Evolutionary conservation across 352 stramenopile genomes (phyloP).

Genomic region (Phytopythium sindhum): DNA sequence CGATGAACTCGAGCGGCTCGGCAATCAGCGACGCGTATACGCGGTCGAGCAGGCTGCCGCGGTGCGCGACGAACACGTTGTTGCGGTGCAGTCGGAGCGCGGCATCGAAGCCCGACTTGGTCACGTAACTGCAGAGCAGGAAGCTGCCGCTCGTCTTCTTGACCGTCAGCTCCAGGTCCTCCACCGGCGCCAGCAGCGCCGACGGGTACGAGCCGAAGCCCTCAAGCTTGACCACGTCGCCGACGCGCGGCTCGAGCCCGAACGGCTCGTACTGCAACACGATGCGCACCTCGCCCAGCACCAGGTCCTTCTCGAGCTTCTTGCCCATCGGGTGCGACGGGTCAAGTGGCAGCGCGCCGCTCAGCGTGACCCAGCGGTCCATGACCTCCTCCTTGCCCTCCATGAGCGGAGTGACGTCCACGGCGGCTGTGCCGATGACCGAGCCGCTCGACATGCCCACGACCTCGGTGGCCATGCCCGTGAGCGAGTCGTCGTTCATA

Average conservation of each 20-base stretch:
- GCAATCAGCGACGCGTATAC: constrained; percentile 66
- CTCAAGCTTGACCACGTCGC: constrained; percentile 76
- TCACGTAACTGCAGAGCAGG: constrained; percentile 68
- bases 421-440: constrained; percentile 60
- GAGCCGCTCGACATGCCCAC: constrained; percentile 75
- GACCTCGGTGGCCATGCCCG: constrained; percentile 70
- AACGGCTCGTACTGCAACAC: constrained; percentile 79
- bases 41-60: constrained; percentile 63
- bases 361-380: constrained; percentile 75
- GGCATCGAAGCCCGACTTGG: constrained; percentile 60
- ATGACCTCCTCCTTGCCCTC: constrained; percentile 79
- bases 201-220: constrained; percentile 75
- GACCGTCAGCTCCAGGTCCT: constrained; percentile 71
- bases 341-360: constrained; percentile 25
- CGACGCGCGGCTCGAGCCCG: constrained; percentile 68
- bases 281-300: constrained; percentile 68
- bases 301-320: constrained; percentile 46
- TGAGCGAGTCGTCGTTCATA: constrained; percentile 83
- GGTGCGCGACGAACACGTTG: constrained; percentile 74
- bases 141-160: constrained; percentile 83
- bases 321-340: constrained; percentile 18
- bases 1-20: constrained; percentile 70
- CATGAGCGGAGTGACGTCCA: constrained; percentile 69
- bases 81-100: constrained; percentile 69
- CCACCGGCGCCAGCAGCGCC: constrained; percentile 50